Base-by-base conservation (phyloP, 257 asterid species). In the Schizonepeta tenuifolia region DNA sequence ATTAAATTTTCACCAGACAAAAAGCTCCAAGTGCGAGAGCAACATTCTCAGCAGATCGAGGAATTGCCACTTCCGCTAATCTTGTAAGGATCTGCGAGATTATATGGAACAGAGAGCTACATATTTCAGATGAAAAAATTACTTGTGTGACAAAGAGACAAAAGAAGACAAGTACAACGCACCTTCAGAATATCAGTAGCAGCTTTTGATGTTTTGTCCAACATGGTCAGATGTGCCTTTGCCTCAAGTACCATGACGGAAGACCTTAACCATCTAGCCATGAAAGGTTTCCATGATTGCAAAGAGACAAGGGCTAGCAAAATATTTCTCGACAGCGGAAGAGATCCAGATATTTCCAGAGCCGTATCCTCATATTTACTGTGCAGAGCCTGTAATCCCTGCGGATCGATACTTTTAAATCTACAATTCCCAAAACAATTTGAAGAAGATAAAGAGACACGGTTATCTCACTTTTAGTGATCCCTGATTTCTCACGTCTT, bases 261-360 rank as follows among this genome's bases (percentile, higher is more conserved):
- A 71, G 93, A 87, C 88, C 89, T 86, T 83, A 91, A 74, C 99
- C 99, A 95, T 84, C 95, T 85, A 78, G 60, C 84, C 97, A 94
- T 88, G 86, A 94, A 94, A 70, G 95, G 86, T 83, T 91, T 91
- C 98, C 98, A 95, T 50, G 99, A 95, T 82, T 95, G 97, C 87
- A 87, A 74, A 71, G 97, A 87, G 55, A 90, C 74, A 71, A 90
- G 86, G 72, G 97, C 98, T 70, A 92, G 80, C 77, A 91, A 82
- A 69, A 85, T 65, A 80, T 95, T 92, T 82, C 99, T 87, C 3
- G 97, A 89, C 69, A 92, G 88, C 74, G 77, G 89, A 82, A 91
- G 97, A 78, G 98, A 88, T 65, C 86, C 79, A 55, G 92, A 89
- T 82, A 90, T 83, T 68, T 89, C 97, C 74, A 76, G 69, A 74